Evolutionary conservation across 1,284 basidiomycete genomes (phyloP), one percentile per base, ranked within the genome.

Genomic region (Leccinum ponderosum): DNA sequence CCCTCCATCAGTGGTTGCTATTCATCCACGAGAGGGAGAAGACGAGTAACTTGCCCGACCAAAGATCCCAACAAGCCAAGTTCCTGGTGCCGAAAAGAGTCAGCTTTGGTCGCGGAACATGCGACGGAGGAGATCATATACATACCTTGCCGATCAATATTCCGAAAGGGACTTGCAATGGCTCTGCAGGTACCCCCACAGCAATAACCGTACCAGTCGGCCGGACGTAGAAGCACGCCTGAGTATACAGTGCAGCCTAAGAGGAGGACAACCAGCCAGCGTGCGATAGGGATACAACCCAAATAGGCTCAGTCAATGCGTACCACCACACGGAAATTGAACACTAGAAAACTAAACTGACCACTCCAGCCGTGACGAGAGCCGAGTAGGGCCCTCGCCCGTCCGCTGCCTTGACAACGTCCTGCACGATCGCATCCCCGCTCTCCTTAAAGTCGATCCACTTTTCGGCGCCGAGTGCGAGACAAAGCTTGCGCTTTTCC

Each of bases 391-490:
- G 85, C 3, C 90, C 90, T 8, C 81, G 67, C 0, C 87, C 89
- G 58, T 82, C 89, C 0, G 84, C 80, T 1, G 83, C 83, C 0
- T 77, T 78, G 66, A 85, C 74, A 25, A 90, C 80, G 42, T 84
- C 83, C 27, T 75, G 67, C 8, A 82, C 76, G 37, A 89, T 66
- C 6, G 22, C 57, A 60, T 86, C 75, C n/a, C 72, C 69, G 27
- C 75, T 78, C 56, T 79, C 79, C 68, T 79, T 84, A 77, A 91
- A 91, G 76, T 93, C 90, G 63, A 93, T 73, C 80, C 85, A 92
- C 64, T 78, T 81, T 68, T 89, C 84, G 2, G 89, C 88, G 9
- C 90, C 91, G 55, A 90, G 82, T 44, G 74, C 67, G 57, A 82
- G 65, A 65, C 80, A 83, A n/a, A 91, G 75, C 37, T 82, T 75